Base-by-base conservation (phyloP, 2,329 filamentous ascomycete species). In the Neurospora crassa region DNA sequence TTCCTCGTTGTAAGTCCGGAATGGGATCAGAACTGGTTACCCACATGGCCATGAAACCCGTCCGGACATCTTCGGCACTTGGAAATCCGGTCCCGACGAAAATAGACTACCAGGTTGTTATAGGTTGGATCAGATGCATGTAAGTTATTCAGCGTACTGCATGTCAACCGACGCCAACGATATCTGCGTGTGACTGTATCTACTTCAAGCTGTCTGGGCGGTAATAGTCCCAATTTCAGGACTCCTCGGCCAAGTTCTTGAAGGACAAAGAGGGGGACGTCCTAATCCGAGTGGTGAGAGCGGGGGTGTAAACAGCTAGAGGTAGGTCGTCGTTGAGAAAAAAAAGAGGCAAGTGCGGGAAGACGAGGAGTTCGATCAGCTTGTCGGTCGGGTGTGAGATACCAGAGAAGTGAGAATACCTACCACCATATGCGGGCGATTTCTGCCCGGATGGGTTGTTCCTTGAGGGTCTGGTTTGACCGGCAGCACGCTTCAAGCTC, bases 301-400 rank as follows among this genome's bases (percentile, higher is more conserved):
- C 11, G 11, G 11, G 11, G 1, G 11, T 40, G 40, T 14, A 40
- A 24, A 2, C 24, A 3, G 7, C 1, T 59, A 59, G 14, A 3
- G 7, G 0, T 59, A 59, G 14, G 47, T 59, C 29, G 24, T 11
- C 47, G 3, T 34, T 2, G 16, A 7, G 47, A 1, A 5, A 24
- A 14, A 59, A 14, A 1, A 24, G 0, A 1, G 47, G 0, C 34
- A 34, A 59, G 5, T 2, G n/a, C 24, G 24, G 47, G 11, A 59
- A 10, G 11, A 18, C 8, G 12, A 59, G 24, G 24, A 24, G 47
- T 29, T 29, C 29, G 29, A 29, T 24, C 6, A 2, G 14, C 24
- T 12, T 20, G 3, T 7, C 14, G 47, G 20, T 5, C 10, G 14
- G 14, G 8, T 1, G 1, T 18, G 1, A 0, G 2, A 59, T 34